Evolutionary conservation across 139 green algal species (phyloP).

Genomic region (Coccomyxa sp.): DNA sequence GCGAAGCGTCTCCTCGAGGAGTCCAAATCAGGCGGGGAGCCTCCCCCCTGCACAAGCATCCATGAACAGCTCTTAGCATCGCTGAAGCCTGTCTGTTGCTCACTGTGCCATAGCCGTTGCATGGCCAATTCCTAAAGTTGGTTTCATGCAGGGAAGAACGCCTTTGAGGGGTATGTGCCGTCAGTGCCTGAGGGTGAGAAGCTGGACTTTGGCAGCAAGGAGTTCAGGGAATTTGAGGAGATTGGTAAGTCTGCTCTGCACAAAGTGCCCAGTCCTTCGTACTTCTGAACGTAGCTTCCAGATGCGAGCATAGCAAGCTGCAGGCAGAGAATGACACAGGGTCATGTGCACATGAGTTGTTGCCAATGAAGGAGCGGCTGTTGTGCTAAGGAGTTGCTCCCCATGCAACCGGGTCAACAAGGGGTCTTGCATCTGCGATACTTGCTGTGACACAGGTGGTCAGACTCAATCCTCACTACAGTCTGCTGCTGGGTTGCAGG

Average conservation of each 20-base stretch:
- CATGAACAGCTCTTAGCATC: not conserved
- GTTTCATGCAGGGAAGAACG: slow-evolving; percentile 66
- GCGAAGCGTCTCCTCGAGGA: slow-evolving; percentile 79
- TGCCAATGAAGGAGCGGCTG: not conserved
- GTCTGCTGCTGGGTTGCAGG: slow-evolving; percentile 22
- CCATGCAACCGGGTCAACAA: no score
- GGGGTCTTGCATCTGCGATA: no score
- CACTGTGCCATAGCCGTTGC: no score
- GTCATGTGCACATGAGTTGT: not conserved
- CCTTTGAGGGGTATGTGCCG: slow-evolving; percentile 89
- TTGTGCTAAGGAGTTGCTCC: not conserved
- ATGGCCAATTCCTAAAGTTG: not conserved
- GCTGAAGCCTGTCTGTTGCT: not conserved
- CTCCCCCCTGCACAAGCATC: not conserved
- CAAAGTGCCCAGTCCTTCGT: not conserved
- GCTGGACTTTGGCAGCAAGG: slow-evolving; percentile 70
- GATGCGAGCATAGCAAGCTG: not conserved
- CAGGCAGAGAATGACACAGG: not conserved
- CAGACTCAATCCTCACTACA: no score
- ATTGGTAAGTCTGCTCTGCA: slow-evolving; percentile 8
- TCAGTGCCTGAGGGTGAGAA: slow-evolving; percentile 76
- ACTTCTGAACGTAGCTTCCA: no score
- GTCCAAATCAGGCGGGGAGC: slow-evolving; percentile 61
- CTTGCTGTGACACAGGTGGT: no score
- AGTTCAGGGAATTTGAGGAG: slow-evolving; percentile 66